A percentile compares a stretch with the other conserved stretches of the same genome.
Evolutionary conservation across 495 filamentous ascomycete genomes (phyloP).

Genomic region (Penicillium tannophilum): DNA sequence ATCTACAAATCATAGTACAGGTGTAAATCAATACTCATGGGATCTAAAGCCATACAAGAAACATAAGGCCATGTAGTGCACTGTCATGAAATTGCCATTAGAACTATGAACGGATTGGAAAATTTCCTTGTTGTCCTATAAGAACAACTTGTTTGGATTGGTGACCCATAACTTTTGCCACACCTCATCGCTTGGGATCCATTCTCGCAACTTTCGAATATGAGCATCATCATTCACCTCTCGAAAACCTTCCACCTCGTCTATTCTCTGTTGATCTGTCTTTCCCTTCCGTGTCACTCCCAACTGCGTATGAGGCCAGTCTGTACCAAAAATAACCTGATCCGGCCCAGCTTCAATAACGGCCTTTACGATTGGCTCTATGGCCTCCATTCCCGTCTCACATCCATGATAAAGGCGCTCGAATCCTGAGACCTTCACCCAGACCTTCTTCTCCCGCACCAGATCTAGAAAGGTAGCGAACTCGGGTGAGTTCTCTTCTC

Average conservation of each 20-base stretch:
- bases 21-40: too few relatives aligned
- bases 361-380: neutral
- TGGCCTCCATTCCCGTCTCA: neutral
- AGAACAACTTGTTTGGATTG: neutral
- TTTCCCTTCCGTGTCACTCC: neutral
- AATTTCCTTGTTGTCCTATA: neutral
- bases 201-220: neutral
- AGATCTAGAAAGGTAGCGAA: neutral
- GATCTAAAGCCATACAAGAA: neutral
- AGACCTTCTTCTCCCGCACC: slow-evolving; percentile 1
- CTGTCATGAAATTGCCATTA: too few relatives aligned
- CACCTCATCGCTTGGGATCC: neutral
- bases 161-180: neutral
- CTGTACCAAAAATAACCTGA: neutral
- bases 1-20: too few relatives aligned
- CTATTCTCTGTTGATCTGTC: neutral
- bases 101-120: too few relatives aligned
- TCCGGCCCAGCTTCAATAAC: neutral
- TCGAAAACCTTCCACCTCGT: neutral
- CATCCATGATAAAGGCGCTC: neutral
- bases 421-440: neutral
- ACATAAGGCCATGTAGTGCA: neutral
- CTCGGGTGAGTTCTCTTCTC: neutral
- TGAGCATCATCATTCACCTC: neutral
- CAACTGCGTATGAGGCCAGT: neutral